Percentiles rank a stretch among this genome's conserved stretches.
These are phyloP conservation scores for Carex littledalei DNA, from an alignment of 176 grass and related monocot genomes.

Conservation along the genomic window DNA sequence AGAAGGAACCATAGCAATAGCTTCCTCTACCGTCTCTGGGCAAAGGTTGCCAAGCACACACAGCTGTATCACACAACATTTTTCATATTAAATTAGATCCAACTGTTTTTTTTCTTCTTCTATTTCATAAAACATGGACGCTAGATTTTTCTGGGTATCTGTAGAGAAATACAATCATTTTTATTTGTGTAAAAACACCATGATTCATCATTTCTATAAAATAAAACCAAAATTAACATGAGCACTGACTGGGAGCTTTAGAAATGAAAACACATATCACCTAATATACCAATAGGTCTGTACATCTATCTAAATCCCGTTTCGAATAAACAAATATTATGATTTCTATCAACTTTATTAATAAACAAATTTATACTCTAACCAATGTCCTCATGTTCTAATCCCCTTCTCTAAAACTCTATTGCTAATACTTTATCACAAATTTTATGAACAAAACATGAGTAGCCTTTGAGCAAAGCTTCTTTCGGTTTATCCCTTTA, in stretches of 20 bases:
- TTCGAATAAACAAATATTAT: neutral
- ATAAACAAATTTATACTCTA: neutral
- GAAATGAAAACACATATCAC: neutral
- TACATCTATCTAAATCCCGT: neutral
- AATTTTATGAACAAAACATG: too few relatives aligned
- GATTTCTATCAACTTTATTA: neutral
- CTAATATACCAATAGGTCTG: neutral
- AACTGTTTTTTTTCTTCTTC: neutral
- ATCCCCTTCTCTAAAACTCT: neutral
- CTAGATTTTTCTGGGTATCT: neutral
- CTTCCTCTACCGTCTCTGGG: conserved; percentile 76
- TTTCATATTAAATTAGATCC: neutral
- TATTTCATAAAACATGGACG: neutral
- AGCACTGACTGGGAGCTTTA: neutral
- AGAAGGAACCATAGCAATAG: conserved; percentile 73
- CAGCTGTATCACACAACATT: conserved; percentile 34
- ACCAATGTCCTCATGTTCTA: neutral
- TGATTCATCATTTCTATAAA: neutral
- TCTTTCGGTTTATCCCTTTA: neutral
- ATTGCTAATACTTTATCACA: too few relatives aligned
- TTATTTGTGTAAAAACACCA: neutral
- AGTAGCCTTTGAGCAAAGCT: neutral
- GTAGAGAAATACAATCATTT: neutral
- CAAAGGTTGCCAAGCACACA: conserved; percentile 92
- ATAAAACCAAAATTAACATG: neutral